Evolutionary conservation across 192 early-diverging fungal species (phyloP), one percentile per base, ranked within the genome.

Genomic region (Chytriomyces confervae): DNA sequence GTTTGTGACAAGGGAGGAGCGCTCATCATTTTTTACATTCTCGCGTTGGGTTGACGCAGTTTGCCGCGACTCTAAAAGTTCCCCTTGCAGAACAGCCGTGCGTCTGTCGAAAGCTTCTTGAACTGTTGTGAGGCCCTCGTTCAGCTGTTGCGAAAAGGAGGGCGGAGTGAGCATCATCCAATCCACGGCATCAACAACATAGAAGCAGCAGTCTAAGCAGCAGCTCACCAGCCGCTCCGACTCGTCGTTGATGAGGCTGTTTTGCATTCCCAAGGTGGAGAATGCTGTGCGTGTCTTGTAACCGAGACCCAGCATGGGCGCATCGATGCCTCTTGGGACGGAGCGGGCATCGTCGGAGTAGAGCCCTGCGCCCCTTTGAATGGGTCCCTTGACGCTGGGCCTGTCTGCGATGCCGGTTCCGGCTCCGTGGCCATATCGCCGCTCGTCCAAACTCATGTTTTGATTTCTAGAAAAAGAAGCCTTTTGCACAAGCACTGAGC

Each of bases 31-130:
- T 13, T 60, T 13, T 50, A 78, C 78, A 62, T 79, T 50, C 49
- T 76, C 64, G 20, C 74, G 50, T 45, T 83, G 74, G 46, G 66
- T 65, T 6, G 51, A 16, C 5, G 75, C 60, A 29, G 65, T 61
- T 53, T 83, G 77, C 43, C 76, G 75, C 75, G 74, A 83, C 27
- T 76, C 73, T 11, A 62, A 29, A 8, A 83, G 46, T 49, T 83
- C 78, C 46, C 44, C 62, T n/a, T 49, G 69, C 74, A 83, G 72
- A 7, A 29, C 24, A 6, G 74, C 51, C 0, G 67, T 77, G 43
- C 69, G 13, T 6, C 77, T 50, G 27, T 80, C 74, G 61, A 75
- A 83, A 7, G 81, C 81, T n/a, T 83, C 81, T n/a, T 79, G 77
- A 9, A 83, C 57, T 23, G 77, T 62, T 8, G 73, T 69, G 6